These are phyloP conservation scores for Fonsecaea multimorphosa DNA, from an alignment of 2,329 filamentous ascomycete genomes.

Conservation along the genomic window DNA sequence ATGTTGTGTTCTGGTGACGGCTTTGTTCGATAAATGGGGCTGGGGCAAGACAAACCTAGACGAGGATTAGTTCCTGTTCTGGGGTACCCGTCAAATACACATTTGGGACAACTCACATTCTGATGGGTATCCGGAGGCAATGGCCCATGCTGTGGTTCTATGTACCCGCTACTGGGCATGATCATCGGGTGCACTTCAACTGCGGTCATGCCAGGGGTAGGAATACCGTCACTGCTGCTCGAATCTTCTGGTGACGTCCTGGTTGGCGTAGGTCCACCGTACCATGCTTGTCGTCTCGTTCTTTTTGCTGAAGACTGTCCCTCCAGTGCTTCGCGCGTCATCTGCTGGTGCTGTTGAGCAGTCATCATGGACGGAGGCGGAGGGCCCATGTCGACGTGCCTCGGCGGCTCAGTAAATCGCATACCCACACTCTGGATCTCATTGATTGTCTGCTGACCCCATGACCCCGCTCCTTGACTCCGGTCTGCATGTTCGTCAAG, in stretches of 20 bases:
- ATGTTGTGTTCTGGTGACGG: conserved; percentile 23
- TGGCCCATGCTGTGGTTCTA: conserved; percentile 51
- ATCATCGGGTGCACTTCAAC: conserved; percentile 57
- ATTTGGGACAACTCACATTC: conserved; percentile 46
- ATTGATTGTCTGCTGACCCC: conserved; percentile 53
- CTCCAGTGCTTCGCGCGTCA: conserved; percentile 34
- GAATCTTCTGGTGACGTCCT: conserved; percentile 57
- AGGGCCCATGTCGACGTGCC: conserved; percentile 32
- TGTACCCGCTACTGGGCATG: conserved; percentile 55
- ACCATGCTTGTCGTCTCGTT: conserved; percentile 45
- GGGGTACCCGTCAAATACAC: conserved; percentile 28
- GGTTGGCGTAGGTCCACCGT: conserved; percentile 44
- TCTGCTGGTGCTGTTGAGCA: conserved; percentile 38
- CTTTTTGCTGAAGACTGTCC: conserved; percentile 28
- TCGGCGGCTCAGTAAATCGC: conserved; percentile 14
- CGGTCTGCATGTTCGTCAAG: conserved; percentile 45
- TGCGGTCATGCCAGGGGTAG: conserved; percentile 55
- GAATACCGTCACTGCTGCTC: conserved; percentile 56
- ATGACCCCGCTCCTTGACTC: conserved; percentile 48
- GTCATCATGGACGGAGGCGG: conserved; percentile 26
- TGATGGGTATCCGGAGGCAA: conserved; percentile 47
- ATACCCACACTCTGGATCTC: conserved; percentile 45
- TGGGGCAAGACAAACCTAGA: conserved; percentile 34
- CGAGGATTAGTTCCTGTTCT: conserved; percentile 42
- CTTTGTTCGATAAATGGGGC: conserved; percentile 29